Conservation (phyloP, 495 filamentous ascomycete genomes). For the Podospora australis region DNA sequence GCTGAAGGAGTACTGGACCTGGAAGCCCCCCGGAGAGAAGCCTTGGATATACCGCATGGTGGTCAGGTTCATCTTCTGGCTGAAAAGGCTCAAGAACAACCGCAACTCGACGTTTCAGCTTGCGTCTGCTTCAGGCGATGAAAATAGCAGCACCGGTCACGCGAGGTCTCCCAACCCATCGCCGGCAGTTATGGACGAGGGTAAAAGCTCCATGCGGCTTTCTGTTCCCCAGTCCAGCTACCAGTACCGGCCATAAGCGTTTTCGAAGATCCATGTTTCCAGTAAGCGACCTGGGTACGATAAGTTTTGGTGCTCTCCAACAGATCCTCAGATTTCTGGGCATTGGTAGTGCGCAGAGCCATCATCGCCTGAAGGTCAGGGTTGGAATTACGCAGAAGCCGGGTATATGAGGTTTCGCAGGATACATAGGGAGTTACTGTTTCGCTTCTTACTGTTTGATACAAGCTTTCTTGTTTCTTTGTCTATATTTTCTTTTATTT, state of each 20-base stretch:
- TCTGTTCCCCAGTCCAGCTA: neutral
- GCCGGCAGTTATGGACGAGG: neutral
- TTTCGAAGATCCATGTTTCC: too few relatives aligned
- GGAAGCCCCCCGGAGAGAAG: constrained; percentile 36
- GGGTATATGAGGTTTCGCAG: too few relatives aligned
- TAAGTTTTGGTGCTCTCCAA: too few relatives aligned
- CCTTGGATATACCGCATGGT: constrained; percentile 28
- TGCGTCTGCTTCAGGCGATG: constrained; percentile 2
- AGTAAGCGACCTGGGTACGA: too few relatives aligned
- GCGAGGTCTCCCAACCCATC: neutral
- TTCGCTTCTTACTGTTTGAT: too few relatives aligned
- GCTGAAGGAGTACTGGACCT: constrained; percentile 69
- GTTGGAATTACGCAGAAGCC: too few relatives aligned
- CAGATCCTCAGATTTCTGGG: too few relatives aligned
- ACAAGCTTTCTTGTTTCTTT: too few relatives aligned
- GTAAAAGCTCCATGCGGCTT: neutral
- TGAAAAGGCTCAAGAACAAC: constrained; percentile 1
- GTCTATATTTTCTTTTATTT: too few relatives aligned
- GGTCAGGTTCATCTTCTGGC: constrained; percentile 11
- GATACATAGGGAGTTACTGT: too few relatives aligned
- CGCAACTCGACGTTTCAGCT: constrained; percentile 8
- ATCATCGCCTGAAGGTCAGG: too few relatives aligned
- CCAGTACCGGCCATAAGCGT: neutral
- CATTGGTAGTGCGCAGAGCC: too few relatives aligned
- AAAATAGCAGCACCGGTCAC: constrained; percentile 1